Base-by-base conservation (phyloP, 768 basidiomycete genomes). In the Calocera cornea region DNA sequence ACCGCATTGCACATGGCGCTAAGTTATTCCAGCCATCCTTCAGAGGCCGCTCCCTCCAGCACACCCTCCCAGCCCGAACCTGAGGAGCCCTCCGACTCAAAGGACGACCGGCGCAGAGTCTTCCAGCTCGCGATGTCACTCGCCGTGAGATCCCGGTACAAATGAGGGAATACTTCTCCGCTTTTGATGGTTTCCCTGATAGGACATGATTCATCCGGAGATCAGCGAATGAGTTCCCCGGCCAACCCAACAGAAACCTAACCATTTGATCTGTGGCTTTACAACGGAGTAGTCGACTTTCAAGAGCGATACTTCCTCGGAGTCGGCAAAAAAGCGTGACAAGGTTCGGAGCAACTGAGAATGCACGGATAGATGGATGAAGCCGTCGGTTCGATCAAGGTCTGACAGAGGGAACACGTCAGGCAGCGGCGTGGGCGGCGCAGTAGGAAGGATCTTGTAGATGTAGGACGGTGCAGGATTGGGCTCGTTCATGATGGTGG, bases 351-450 rank as follows among this genome's bases (percentile, higher is more conserved):
- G 78, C 29, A 77, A 71, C 69, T 81, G 80, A 41, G 69, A 66
- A 7, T 77, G 76, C 34, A 76, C 76, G 16, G 82, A 82, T 47
- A 81, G 76, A 72, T 83, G 82, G 69, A 83, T 77, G 74, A 82
- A 81, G n/a, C 80, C 79, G 64, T 80, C 79, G 36, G 77, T 70
- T 29, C 65, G 68, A 73, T 83, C 81, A 34, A 81, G 75, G 44
- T 74, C 75, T 67, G 76, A 77, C 17, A 78, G 72, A 60, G 77
- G 77, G 69, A 81, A 78, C 24, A 70, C 71, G n/a, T 78, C 72
- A 1, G 79, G 78, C 2, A 75, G 68, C 22, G 77, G 77, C 2
- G 71, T 68, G 19, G 76, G 73, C 24, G 78, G 75, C 11, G 74
- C 72, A 49, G 75, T 73, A 19, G 74, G 73, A 29, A 77, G 69